These are phyloP conservation scores for Ophiosphaerella herpotricha DNA, from an alignment of 2,329 filamentous ascomycete species.

Conservation along the genomic window DNA sequence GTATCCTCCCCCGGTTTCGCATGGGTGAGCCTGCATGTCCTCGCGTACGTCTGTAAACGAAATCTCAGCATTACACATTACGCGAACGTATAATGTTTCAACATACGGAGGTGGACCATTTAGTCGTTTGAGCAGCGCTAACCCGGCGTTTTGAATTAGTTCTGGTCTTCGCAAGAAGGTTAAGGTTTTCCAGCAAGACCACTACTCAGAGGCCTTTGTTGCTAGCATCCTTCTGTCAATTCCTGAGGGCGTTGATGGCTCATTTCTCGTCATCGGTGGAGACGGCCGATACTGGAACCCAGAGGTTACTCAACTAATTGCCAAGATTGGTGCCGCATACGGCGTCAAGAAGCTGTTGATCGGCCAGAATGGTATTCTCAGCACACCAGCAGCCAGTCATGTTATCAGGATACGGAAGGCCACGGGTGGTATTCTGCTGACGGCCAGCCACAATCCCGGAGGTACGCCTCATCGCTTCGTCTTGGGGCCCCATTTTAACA, in stretches of 20 bases:
- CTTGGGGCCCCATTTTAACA: constrained; percentile 5
- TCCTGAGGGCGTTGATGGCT: constrained; percentile 85
- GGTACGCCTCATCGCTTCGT: constrained; percentile 57
- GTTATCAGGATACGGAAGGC: constrained; percentile 93
- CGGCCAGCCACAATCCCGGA: constrained; percentile 96
- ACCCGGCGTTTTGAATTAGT: constrained; percentile 55
- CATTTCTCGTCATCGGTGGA: constrained; percentile 94
- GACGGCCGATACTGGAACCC: constrained; percentile 98
- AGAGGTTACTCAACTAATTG: constrained; percentile 94
- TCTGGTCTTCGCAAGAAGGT: constrained; percentile 99
- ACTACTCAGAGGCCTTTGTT: constrained; percentile 97
- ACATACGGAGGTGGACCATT: background rate
- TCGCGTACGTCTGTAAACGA: background rate
- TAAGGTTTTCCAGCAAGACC: constrained; percentile 89
- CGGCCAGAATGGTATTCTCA: constrained; percentile 94
- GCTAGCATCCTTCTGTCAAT: constrained; percentile 94
- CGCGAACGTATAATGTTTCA: background rate
- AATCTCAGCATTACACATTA: background rate
- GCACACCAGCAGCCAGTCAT: constrained; percentile 94
- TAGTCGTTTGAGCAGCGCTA: background rate
- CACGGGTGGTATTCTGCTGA: constrained; percentile 94
- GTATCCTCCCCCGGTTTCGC: background rate
- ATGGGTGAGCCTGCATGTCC: background rate
- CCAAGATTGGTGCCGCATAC: constrained; percentile 95
- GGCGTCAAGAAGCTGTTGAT: constrained; percentile 98